Conservation (phyloP, 1,284 basidiomycete genomes). For the Grifola frondosa region DNA sequence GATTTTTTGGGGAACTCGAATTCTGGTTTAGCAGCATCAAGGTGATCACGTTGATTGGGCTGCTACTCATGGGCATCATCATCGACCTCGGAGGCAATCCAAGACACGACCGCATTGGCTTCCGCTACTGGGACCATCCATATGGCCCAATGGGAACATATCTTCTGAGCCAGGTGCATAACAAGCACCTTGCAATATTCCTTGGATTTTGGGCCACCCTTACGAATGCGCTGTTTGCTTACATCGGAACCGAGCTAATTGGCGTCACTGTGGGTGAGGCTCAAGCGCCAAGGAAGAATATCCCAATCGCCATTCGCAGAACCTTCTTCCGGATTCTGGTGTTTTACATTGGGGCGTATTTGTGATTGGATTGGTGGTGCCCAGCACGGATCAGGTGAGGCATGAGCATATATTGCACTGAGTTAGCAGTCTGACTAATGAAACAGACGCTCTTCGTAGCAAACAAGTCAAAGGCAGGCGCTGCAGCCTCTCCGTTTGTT, state of each 20-base stretch:
- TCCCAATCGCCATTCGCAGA: slow-evolving; percentile 54
- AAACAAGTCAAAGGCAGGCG: slow-evolving; percentile 58
- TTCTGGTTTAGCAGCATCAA: slow-evolving; percentile 45
- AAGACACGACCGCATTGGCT: slow-evolving; percentile 51
- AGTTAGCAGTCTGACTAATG: too few species aligned
- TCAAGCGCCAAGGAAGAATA: slow-evolving; percentile 57
- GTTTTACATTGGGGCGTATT: slow-evolving; percentile 76
- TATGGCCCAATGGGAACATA: slow-evolving; percentile 37
- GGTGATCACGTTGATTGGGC: slow-evolving; percentile 41
- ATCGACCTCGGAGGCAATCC: slow-evolving; percentile 63
- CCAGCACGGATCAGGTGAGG: slow-evolving; percentile 32
- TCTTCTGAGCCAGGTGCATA: slow-evolving; percentile 45
- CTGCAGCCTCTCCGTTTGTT: slow-evolving; percentile 78
- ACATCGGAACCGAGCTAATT: slow-evolving; percentile 59
- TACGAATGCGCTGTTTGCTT: slow-evolving; percentile 50
- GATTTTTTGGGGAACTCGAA: slow-evolving; percentile 57
- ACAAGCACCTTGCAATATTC: slow-evolving; percentile 49
- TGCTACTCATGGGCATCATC: slow-evolving; percentile 51
- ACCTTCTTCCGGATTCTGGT: slow-evolving; percentile 60
- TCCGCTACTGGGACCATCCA: slow-evolving; percentile 51
- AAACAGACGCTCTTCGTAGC: slow-evolving; percentile 51
- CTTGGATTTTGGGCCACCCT: slow-evolving; percentile 61
- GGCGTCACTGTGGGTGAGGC: slow-evolving; percentile 45
- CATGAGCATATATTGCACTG: not conserved
- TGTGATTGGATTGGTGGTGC: slow-evolving; percentile 64